Evolutionary conservation across 225 moss, liverwort and hornwort genomes (phyloP).

Genomic region (Climacium dendroides): DNA sequence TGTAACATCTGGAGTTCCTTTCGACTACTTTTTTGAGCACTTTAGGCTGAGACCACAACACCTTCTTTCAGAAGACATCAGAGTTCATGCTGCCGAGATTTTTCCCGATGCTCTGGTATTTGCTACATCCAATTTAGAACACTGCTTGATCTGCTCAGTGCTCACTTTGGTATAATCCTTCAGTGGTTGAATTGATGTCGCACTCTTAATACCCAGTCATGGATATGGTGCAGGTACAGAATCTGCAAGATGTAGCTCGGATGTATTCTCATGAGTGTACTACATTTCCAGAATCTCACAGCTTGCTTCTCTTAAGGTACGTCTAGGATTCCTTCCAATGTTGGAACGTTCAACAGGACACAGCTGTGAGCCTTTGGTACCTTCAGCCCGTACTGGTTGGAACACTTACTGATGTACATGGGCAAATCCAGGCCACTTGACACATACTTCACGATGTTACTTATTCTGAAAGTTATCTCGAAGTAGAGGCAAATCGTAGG

Average conservation of each 20-base stretch:
- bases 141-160: background rate
- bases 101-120: constrained; percentile 47
- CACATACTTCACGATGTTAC: background rate
- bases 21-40: constrained; percentile 55
- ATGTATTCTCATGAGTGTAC: constrained; percentile 40
- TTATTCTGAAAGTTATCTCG: background rate
- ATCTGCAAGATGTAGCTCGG: constrained; percentile 52
- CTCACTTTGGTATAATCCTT: background rate
- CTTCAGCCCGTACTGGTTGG: background rate
- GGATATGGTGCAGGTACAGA: constrained; percentile 32
- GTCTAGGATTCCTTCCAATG: background rate
- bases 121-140: background rate
- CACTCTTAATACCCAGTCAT: background rate
- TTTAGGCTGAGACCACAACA: constrained; percentile 66
- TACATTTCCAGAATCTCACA: constrained; percentile 49
- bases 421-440: background rate
- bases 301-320: constrained; percentile 70
- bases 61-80: constrained; percentile 63
- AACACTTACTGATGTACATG: background rate
- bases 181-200: background rate
- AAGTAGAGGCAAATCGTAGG: background rate
- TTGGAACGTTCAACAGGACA: background rate
- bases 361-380: background rate
- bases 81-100: constrained; percentile 45
- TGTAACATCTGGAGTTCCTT: constrained; percentile 52